Percentiles rank a stretch among this genome's conserved stretches.
Evolutionary conservation across 768 basidiomycete genomes (phyloP).

Genomic region (Pholiota microspora): DNA sequence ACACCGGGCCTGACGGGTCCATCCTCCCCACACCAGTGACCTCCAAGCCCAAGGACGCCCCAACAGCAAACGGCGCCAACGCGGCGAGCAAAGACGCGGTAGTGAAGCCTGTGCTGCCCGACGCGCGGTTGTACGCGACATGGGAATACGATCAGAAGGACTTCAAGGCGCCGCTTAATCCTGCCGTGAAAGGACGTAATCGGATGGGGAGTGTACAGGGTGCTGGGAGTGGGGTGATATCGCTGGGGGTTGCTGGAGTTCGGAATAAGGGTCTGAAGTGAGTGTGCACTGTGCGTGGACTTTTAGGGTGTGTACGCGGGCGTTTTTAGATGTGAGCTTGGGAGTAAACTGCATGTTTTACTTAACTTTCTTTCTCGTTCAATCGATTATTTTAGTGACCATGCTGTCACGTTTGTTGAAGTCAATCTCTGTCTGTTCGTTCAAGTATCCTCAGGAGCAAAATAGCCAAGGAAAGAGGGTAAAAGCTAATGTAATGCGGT

Average conservation of each 20-base stretch:
- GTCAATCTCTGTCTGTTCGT: too few relatives aligned
- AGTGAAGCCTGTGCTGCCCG: slow-evolving; percentile 39
- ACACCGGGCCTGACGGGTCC: slow-evolving; percentile 25
- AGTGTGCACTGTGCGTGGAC: not conserved
- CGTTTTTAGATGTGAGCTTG: too few relatives aligned
- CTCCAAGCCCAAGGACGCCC: slow-evolving; percentile 27
- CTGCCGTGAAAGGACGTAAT: slow-evolving; percentile 23
- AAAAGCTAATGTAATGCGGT: too few relatives aligned
- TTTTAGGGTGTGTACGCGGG: too few relatives aligned
- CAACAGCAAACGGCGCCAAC: slow-evolving; percentile 16
- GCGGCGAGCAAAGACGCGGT: slow-evolving; percentile 20
- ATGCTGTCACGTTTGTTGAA: too few relatives aligned
- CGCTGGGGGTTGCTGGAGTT: slow-evolving; percentile 12
- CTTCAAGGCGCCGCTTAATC: slow-evolving; percentile 34
- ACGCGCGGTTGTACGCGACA: slow-evolving; percentile 53
- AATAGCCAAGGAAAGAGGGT: too few relatives aligned
- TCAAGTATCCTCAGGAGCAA: too few relatives aligned
- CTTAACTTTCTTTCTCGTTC: too few relatives aligned
- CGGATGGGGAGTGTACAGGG: slow-evolving; percentile 33
- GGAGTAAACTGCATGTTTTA: too few relatives aligned
- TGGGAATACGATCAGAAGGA: slow-evolving; percentile 59
- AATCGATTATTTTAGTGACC: too few relatives aligned
- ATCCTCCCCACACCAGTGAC: slow-evolving; percentile 26
- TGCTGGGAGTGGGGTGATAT: slow-evolving; percentile 20
- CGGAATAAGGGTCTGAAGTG: slow-evolving; percentile 22